phyloP scores from a whole-genome alignment of 192 early-diverging fungal species.

The Gigaspora rosea region DNA sequence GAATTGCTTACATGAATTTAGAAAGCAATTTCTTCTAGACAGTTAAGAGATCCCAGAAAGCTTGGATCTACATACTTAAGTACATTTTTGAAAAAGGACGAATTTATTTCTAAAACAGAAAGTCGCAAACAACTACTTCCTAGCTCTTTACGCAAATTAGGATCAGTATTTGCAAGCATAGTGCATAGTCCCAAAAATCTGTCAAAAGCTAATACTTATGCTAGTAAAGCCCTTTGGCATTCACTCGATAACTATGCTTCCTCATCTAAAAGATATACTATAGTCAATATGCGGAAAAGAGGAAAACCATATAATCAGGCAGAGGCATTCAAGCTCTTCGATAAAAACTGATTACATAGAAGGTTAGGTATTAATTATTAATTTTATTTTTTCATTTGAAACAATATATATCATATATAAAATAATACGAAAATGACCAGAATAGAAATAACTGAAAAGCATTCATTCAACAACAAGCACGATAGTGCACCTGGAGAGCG shows the following conservation, averaged over 20 bases:
- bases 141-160: not conserved
- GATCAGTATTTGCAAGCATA: not conserved
- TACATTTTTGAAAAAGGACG: not conserved
- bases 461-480: not conserved
- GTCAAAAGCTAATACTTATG: too few relatives aligned
- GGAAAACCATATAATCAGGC: not conserved
- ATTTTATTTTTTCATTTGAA: too few relatives aligned
- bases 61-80: not conserved
- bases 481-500: not conserved
- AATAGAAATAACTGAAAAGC: not conserved
- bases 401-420: too few relatives aligned
- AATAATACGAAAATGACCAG: too few relatives aligned
- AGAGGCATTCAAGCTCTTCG: not conserved
- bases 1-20: slow-evolving; percentile 18
- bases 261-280: not conserved
- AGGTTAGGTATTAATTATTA: too few relatives aligned
- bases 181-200: not conserved
- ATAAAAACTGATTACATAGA: slow-evolving; percentile 7
- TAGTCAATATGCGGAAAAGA: too few relatives aligned
- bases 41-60: not conserved
- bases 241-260: not conserved
- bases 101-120: too few relatives aligned
- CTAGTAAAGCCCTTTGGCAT: too few relatives aligned
- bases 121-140: not conserved
- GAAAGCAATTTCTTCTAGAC: not conserved